Percentiles rank a stretch among this genome's conserved stretches.
Conservation (phyloP, 1,284 basidiomycete species). For the Pholiota adiposa region DNA sequence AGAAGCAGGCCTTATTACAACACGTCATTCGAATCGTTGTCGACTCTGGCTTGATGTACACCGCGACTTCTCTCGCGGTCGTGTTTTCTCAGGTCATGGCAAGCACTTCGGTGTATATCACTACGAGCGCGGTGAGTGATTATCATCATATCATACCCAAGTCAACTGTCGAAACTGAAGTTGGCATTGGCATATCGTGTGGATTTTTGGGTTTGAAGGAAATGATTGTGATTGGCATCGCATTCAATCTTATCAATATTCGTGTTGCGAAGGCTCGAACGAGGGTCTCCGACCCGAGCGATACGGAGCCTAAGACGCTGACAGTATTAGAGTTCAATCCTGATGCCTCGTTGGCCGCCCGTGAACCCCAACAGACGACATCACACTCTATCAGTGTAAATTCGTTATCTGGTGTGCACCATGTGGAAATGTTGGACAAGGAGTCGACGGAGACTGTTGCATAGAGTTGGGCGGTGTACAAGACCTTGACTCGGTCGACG, state of each 20-base stretch:
- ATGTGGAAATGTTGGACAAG: neutral
- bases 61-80: conserved; percentile 5
- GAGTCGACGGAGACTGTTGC: neutral
- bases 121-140: conserved; percentile 7
- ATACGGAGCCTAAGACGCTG: neutral
- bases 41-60: conserved; percentile 12
- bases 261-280: neutral
- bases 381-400: neutral
- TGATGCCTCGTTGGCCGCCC: too few relatives aligned
- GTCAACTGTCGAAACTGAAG: neutral
- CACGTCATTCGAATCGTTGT: conserved; percentile 8
- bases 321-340: neutral
- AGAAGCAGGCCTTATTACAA: neutral
- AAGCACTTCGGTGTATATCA: conserved; percentile 8
- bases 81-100: conserved; percentile 2
- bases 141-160: neutral
- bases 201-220: neutral
- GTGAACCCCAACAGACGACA: neutral
- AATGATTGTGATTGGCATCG: conserved; percentile 1
- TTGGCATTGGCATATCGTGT: neutral
- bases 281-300: neutral
- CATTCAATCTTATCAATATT: conserved; percentile 3
- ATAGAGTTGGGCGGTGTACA: neutral
- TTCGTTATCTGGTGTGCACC: neutral
- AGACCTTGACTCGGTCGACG: too few relatives aligned